Evolutionary conservation across 768 basidiomycete genomes (phyloP), one percentile per base, ranked within the genome.

Genomic region (Boletus sp.): DNA sequence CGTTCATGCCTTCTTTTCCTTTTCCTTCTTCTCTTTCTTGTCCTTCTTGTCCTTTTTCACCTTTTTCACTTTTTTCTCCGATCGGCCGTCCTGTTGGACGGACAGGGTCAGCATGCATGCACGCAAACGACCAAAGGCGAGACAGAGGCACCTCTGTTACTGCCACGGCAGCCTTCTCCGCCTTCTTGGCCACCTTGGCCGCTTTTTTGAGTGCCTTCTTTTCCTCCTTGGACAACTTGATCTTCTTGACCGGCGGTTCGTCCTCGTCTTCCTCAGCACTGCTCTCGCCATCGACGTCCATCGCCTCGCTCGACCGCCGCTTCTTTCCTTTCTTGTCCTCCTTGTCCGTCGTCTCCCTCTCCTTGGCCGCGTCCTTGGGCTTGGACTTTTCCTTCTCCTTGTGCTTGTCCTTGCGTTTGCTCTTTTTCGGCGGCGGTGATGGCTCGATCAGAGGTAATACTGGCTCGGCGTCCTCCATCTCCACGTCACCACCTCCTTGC

Each of bases 171-270:
- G 47, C 60, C 33, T 73, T 78, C 61, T 80, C 80, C 35, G 67
- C 73, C 70, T 83, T 84, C n/a, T 75, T 80, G 63, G 83, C 77
- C 64, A 83, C 80, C 75, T 90, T 90, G 70, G 81, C 81, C 44
- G 85, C 86, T 73, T 87, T 90, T 73, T 90, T 92, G 70, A 87
- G 72, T 17, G 89, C 87, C 77, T 89, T 91, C 79, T 90, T 90
- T 75, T 92, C 90, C 74, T 91, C 89, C 73, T 91, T 92, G 20
- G 86, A 86, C 47, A 89, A 64, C 76, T 91, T 90, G 55, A 79
- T 78, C 75, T 91, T 91, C 75, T 90, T 91, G 50, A 75, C 60
- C 7, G 83, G 76, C 28, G 75, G 79, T 55, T 79, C 82, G 36
- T 81, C 78, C 11, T 81, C 79, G 5, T 60, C 58, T 4, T 40